Base-by-base conservation (phyloP, 768 basidiomycete species). In the Psilocybe cubensis region DNA sequence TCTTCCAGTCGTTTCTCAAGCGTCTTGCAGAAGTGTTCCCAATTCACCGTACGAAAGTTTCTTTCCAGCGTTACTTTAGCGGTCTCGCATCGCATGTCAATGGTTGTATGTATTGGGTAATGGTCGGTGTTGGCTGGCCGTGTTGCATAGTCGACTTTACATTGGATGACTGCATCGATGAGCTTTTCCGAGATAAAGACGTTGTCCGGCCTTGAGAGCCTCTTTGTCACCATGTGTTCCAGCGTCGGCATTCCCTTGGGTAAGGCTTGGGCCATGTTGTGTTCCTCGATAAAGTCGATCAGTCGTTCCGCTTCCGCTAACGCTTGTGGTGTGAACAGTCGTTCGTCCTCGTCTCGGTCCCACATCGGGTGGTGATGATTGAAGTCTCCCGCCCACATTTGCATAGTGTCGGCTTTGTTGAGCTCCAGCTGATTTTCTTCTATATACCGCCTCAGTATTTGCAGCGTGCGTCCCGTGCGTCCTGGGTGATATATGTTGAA, bases 331-430 rank as follows among this genome's bases (percentile, higher is more conserved):
- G 73, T 78, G 59, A 80, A 74, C 0, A 82, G 74, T 47, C 70
- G 70, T 11, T 54, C 40, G 47, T 73, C 69, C n/a, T 46, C 28
- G 0, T 62, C 48, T 2, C 67, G 60, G 33, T 80, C 76, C 77
- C 79, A 79, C 24, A 71, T 18, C 0, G 72, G 72, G 61, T 78
- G 73, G 55, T 80, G 78, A 10, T 68, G 47, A 54, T 79, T 78
- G 62, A 78, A 78, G 62, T 79, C 71, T 0, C 78, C 73, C 0
- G 62, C 35, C 77, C 74, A 78, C 4, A 78, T 58, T 12, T 67
- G 24, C 20, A 68, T 53, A 21, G 58, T 31, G 9, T 27, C n/a
- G 12, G 56, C 45, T 17, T 6, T 10, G 2, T 3, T 9, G 45
- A 23, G 28, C 10, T 46, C 21, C 23, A 9, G 23, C 5, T 24